A percentile compares a stretch with the other conserved stretches of the same genome.
phyloP scores from a whole-genome alignment of 139 green algal species.

The Chlorella vulgaris region DNA sequence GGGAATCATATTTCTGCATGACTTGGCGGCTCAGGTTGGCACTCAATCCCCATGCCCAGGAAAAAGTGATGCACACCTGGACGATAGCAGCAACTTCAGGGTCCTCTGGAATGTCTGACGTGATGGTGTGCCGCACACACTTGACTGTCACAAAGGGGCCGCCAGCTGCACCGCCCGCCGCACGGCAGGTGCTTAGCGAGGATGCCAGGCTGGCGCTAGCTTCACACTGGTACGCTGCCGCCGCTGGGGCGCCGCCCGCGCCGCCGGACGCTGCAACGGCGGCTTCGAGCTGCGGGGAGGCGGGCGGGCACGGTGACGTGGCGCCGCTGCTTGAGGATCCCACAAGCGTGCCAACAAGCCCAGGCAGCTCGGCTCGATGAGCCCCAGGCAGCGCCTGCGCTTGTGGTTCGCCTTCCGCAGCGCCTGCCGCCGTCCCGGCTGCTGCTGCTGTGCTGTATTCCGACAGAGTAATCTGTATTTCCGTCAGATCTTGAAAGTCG shows the following conservation, averaged over 20 bases:
- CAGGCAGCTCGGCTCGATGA: not conserved
- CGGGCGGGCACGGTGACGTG: not conserved
- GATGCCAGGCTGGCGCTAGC: slow-evolving; percentile 2
- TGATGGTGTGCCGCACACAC: slow-evolving; percentile 39
- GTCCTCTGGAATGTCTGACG: slow-evolving; percentile 44
- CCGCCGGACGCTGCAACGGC: not conserved
- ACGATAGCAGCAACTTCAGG: slow-evolving; percentile 18
- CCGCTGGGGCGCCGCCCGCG: not conserved
- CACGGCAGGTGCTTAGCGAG: not conserved
- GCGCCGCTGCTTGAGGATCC: not conserved
- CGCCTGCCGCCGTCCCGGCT: not conserved
- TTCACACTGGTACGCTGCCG: not conserved
- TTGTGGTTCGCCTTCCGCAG: not conserved
- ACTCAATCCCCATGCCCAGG: not conserved
- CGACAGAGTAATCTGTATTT: not conserved
- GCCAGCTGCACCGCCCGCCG: not conserved
- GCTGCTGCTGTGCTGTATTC: not conserved
- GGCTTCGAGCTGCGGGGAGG: not conserved
- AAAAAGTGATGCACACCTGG: not conserved
- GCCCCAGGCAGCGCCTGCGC: not conserved
- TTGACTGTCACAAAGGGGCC: not conserved
- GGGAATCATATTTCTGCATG: too few relatives aligned
- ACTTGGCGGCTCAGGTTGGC: too few relatives aligned
- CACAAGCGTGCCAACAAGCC: not conserved
- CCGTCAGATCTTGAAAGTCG: slow-evolving; percentile 10